phyloP scores from a whole-genome alignment of 2,329 filamentous ascomycete genomes.

The Penicillium sp. region DNA sequence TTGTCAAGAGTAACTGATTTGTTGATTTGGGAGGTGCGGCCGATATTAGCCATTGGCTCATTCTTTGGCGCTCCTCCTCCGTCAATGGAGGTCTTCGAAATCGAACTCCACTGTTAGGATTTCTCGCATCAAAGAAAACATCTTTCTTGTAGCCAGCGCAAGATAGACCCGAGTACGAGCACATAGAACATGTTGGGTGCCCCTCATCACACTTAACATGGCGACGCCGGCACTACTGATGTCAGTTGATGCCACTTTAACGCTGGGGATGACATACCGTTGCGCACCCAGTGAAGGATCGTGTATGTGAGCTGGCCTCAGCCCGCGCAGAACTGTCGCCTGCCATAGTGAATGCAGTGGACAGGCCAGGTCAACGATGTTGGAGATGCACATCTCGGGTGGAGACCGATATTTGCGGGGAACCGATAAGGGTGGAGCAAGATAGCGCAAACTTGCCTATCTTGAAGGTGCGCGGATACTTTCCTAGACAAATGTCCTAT shows the following conservation, averaged over 20 bases:
- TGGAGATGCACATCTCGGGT: background rate
- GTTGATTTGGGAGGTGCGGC: constrained; percentile 31
- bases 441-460: constrained; percentile 18
- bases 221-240: constrained; percentile 38
- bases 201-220: constrained; percentile 50
- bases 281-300: constrained; percentile 16
- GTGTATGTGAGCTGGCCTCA: constrained; percentile 7
- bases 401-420: constrained; percentile 10
- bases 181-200: constrained; percentile 42
- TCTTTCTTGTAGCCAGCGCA: constrained; percentile 46
- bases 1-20: constrained; percentile 16
- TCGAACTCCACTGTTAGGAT: constrained; percentile 18
- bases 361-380: background rate
- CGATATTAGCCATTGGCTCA: constrained; percentile 38
- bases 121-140: constrained; percentile 38
- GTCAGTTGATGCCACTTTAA: background rate
- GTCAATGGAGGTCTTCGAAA: constrained; percentile 49
- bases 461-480: constrained; percentile 7
- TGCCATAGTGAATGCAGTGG: constrained; percentile 7
- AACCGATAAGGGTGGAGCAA: constrained; percentile 3
- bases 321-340: background rate
- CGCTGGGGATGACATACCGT: constrained; percentile 8
- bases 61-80: constrained; percentile 34
- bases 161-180: constrained; percentile 32
- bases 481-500: background rate